phyloP scores from a whole-genome alignment of 2,329 filamentous ascomycete genomes.

The Fusarium secorum region DNA sequence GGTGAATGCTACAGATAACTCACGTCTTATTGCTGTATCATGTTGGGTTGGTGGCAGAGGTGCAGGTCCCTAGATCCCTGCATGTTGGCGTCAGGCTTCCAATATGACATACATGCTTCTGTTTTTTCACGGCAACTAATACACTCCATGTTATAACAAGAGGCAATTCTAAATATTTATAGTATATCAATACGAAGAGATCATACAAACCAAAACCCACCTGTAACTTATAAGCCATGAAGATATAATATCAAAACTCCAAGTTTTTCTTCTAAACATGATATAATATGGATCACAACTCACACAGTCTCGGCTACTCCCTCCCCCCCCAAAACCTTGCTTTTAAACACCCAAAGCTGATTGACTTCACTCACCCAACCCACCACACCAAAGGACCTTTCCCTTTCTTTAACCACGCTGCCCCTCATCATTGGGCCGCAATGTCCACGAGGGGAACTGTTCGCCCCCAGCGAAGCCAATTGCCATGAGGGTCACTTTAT shows the following conservation, averaged over 20 bases:
- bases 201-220: not conserved
- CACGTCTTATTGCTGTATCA: not conserved
- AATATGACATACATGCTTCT: conserved; percentile 14
- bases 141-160: not conserved
- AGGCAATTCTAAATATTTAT: conserved; percentile 16
- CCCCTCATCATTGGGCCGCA: conserved; percentile 39
- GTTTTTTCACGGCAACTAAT: not conserved
- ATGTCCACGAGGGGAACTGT: conserved; percentile 21
- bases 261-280: not conserved
- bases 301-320: conserved; percentile 23
- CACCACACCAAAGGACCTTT: conserved; percentile 30
- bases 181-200: not conserved
- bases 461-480: conserved; percentile 4
- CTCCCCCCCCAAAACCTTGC: conserved; percentile 17
- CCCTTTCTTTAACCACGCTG: conserved; percentile 8
- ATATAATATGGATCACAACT: conserved; percentile 1
- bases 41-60: conserved; percentile 13
- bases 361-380: conserved; percentile 34
- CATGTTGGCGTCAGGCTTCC: conserved; percentile 23
- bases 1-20: not conserved
- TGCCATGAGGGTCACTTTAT: not conserved
- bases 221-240: not conserved
- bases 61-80: conserved; percentile 39
- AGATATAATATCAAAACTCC: not conserved
- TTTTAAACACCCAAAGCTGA: not conserved